phyloP scores from a whole-genome alignment of 148 eudicot genomes.

The Vaccinium macrocarpon region DNA sequence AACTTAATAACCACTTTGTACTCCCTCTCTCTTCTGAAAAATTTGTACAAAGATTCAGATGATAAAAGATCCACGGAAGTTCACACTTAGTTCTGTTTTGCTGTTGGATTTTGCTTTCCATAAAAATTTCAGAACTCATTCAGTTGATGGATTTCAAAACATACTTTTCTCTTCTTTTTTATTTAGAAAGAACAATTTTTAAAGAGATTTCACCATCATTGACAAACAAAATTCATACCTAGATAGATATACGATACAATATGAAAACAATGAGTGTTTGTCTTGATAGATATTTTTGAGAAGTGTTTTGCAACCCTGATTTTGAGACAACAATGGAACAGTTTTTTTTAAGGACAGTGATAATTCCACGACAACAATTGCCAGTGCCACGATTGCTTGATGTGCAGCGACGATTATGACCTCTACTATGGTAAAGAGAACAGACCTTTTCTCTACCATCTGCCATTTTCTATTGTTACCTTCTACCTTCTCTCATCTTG shows the following conservation, averaged over 20 bases:
- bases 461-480: too few relatives aligned
- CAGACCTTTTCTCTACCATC: too few relatives aligned
- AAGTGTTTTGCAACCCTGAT: neutral
- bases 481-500: too few relatives aligned
- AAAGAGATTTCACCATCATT: neutral
- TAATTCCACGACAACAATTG: too few relatives aligned
- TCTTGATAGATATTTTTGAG: neutral
- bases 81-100: neutral
- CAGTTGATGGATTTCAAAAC: neutral
- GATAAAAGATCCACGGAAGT: neutral
- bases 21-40: constrained; percentile 49
- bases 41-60: neutral
- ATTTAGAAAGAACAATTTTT: neutral
- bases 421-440: too few relatives aligned
- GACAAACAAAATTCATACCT: neutral
- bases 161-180: neutral
- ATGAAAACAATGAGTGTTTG: neutral
- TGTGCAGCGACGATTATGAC: too few relatives aligned
- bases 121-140: neutral
- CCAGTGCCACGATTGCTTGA: too few relatives aligned
- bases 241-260: neutral
- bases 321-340: neutral
- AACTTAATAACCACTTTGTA: constrained; percentile 64
- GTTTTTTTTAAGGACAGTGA: neutral
- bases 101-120: neutral